A percentile compares a stretch with the other conserved stretches of the same genome.
These are phyloP conservation scores for Eucalyptus caleyi DNA, from an alignment of 345 rosid genomes.

Conservation along the genomic window DNA sequence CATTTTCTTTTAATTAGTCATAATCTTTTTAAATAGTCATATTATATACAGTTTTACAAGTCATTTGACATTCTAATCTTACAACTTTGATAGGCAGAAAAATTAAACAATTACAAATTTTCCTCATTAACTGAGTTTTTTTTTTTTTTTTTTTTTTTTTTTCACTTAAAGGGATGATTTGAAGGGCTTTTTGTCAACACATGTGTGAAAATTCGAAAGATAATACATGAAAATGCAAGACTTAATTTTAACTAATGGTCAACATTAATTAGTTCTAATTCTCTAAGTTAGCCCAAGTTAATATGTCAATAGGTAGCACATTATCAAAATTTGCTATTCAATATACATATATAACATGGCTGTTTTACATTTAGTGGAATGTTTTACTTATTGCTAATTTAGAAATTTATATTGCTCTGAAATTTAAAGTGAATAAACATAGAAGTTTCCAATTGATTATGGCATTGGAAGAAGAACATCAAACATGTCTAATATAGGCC, in stretches of 20 bases:
- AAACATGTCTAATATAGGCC: fast-evolving
- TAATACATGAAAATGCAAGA: too few relatives aligned
- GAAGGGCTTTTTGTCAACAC: too few relatives aligned
- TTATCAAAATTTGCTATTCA: not conserved
- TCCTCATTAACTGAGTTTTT: too few relatives aligned
- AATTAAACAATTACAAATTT: not conserved
- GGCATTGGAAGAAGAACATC: not conserved
- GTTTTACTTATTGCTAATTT: not conserved
- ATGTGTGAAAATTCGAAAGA: too few relatives aligned
- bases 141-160: not conserved
- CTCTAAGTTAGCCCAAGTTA: not conserved
- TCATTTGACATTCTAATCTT: not conserved
- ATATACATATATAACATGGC: not conserved
- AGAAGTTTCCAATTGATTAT: not conserved
- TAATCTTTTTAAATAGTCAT: not conserved
- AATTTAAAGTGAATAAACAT: not conserved
- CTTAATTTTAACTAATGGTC: too few relatives aligned
- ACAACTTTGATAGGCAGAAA: not conserved
- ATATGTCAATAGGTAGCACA: not conserved
- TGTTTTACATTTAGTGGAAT: not conserved
- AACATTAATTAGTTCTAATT: too few relatives aligned
- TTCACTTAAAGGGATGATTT: too few relatives aligned
- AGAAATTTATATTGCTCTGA: not conserved
- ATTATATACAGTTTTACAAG: not conserved
- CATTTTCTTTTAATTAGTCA: not conserved